These are phyloP conservation scores for Solanum megistacrolobum DNA, from an alignment of 257 asterid genomes.

Conservation along the genomic window DNA sequence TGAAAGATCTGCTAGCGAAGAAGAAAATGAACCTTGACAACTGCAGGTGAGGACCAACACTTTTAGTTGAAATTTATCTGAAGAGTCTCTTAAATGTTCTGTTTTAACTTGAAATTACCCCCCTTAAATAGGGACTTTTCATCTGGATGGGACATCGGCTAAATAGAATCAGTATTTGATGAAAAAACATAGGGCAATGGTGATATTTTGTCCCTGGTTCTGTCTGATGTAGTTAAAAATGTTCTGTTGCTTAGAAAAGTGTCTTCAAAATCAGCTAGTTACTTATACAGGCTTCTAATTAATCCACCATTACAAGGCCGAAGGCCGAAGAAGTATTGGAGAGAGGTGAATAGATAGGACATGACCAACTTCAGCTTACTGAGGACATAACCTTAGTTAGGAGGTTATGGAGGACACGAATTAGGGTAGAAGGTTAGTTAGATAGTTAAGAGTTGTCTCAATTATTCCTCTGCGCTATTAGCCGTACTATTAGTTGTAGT, in stretches of 20 bases:
- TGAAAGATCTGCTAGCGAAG: slow-evolving; percentile 82
- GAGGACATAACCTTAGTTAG: background rate
- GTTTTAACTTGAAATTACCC: background rate
- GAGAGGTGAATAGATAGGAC: background rate
- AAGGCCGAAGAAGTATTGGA: background rate
- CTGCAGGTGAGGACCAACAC: slow-evolving; percentile 40
- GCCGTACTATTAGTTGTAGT: background rate
- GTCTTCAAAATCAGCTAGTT: background rate
- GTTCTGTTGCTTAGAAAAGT: background rate
- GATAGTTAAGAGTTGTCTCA: background rate
- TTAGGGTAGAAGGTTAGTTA: background rate
- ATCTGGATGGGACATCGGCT: background rate
- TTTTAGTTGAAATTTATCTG: background rate
- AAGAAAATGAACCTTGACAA: slow-evolving; percentile 76
- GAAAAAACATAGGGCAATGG: background rate
- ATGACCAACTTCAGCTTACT: background rate
- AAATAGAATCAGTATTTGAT: background rate
- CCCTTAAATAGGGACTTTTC: background rate
- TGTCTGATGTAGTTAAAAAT: background rate
- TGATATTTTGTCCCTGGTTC: background rate
- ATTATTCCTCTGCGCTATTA: background rate
- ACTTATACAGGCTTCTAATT: background rate
- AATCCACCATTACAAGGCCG: background rate
- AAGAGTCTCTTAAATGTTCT: background rate
- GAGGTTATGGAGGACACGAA: background rate